A percentile compares a stretch with the other conserved stretches of the same genome.
Evolutionary conservation across 148 eudicot species (phyloP).

Genomic region (Vaccinium macrocarpon): DNA sequence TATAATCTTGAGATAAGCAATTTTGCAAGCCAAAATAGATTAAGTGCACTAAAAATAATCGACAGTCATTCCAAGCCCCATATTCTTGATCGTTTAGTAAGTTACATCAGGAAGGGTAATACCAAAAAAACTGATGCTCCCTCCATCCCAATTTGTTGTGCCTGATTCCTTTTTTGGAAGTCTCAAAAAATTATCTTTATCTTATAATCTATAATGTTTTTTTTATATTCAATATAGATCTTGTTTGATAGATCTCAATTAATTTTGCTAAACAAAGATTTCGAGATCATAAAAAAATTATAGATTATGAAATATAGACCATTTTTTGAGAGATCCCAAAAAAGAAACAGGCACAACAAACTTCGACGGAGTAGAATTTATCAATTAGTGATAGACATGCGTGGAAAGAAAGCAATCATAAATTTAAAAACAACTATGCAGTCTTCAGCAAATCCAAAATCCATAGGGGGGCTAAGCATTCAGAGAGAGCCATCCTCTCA

Average conservation of each 20-base stretch:
- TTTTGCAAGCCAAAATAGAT: not conserved
- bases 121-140: too few species aligned
- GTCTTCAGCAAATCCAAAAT: not conserved
- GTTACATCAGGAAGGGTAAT: not conserved
- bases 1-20: not conserved
- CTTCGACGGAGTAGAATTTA: not conserved
- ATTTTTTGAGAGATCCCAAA: too few species aligned
- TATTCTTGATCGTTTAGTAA: not conserved
- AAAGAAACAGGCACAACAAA: too few species aligned
- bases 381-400: not conserved
- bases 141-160: too few species aligned
- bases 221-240: too few species aligned
- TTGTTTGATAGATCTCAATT: too few species aligned
- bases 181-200: too few species aligned
- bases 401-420: not conserved
- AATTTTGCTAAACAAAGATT: too few species aligned
- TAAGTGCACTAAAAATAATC: not conserved
- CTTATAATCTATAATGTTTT: too few species aligned
- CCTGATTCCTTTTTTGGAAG: too few species aligned
- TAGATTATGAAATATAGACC: too few species aligned
- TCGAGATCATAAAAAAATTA: too few species aligned
- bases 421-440: not conserved
- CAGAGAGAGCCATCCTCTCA: not conserved
- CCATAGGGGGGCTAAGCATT: not conserved
- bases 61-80: not conserved